Evolutionary conservation across 805 yeast genomes (phyloP), one percentile per base, ranked within the genome.

Genomic region (Candida saitoana): DNA sequence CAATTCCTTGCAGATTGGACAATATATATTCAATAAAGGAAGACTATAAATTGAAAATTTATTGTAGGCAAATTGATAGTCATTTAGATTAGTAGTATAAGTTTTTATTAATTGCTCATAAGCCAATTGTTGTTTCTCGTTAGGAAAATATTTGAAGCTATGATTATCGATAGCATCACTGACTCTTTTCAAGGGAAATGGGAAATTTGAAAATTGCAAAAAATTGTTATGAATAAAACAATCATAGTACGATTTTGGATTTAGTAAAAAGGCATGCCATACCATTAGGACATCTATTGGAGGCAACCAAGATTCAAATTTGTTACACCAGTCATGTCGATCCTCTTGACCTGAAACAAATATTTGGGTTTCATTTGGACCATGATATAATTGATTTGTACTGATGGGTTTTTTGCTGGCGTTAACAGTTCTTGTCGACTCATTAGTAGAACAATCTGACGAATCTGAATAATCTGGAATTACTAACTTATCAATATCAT

Each of bases 221-320:
- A 54, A 48, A 32, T 47, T 31, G 36, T 49, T 51, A 16, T 56
- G 44, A 3, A 35, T 41, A 27, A 49, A 47, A 5, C 38, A 41
- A 18, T 54, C 55, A 36, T 50, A 48, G 27, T 37, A 47, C 1
- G 51, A 18, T 24, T 39, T 35, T 3, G 59, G 56, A 25, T 56
- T 53, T 39, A 55, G 44, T 29, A 54, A 34, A 38, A 56, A 54
- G 1, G 56, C 46, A 36, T 57, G 53, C 62, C 60, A 57, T 9
- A 57, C 54, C 51, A 56, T 41, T 9, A 54, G 17, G 2, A 57
- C 50, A 40, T 57, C 62, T 34, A 57, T 41, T 3, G 60, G 59
- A 2, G 60, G 60, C 11, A 51, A 30, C 36, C 34, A 36, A 14
- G 18, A n/a, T n/a, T 17, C 18, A 36, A 24, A 36, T n/a, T 14